Conservation (phyloP, 2,329 filamentous ascomycete genomes). For the Pyrenochaeta sp. region DNA sequence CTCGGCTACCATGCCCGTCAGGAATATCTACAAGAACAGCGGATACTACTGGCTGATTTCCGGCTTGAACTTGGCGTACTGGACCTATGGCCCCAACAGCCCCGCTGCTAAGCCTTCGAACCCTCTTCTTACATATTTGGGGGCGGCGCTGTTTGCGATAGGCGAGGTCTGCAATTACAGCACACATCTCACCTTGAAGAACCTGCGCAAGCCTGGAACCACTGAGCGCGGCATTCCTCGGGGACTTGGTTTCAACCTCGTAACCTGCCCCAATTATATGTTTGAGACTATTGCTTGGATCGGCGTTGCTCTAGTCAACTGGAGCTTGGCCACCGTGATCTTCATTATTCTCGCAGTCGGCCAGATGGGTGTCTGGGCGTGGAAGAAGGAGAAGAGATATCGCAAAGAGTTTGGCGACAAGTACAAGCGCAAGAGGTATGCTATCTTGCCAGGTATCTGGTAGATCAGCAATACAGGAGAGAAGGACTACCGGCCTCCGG, state of each 20-base stretch:
- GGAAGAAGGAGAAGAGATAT: slow-evolving; percentile 90
- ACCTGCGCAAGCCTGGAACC: slow-evolving; percentile 78
- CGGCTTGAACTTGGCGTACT: slow-evolving; percentile 82
- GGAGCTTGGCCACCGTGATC: slow-evolving; percentile 78
- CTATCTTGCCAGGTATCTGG: slow-evolving; percentile 80
- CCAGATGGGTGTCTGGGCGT: slow-evolving; percentile 89
- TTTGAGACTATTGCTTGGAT: slow-evolving; percentile 90
- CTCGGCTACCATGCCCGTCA: slow-evolving; percentile 87
- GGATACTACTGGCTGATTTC: slow-evolving; percentile 91
- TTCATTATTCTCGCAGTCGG: slow-evolving; percentile 77
- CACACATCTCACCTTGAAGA: slow-evolving; percentile 80
- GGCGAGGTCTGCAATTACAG: slow-evolving; percentile 83
- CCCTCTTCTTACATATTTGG: slow-evolving; percentile 62
- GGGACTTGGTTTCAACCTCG: slow-evolving; percentile 83
- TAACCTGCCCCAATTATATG: slow-evolving; percentile 98
- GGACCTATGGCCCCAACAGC: slow-evolving; percentile 81
- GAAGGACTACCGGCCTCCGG: neutral
- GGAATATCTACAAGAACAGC: slow-evolving; percentile 94
- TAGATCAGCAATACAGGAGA: slow-evolving; percentile 44
- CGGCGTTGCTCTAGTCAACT: slow-evolving; percentile 80
- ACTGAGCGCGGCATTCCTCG: slow-evolving; percentile 85
- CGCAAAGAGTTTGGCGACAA: slow-evolving; percentile 89
- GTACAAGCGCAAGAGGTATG: slow-evolving; percentile 93
- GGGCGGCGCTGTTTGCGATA: slow-evolving; percentile 75
- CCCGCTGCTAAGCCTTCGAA: slow-evolving; percentile 66